Evolutionary conservation across 257 asterid genomes (phyloP), one percentile per base, ranked within the genome.

Genomic region (Thymus quinquecostatus): DNA sequence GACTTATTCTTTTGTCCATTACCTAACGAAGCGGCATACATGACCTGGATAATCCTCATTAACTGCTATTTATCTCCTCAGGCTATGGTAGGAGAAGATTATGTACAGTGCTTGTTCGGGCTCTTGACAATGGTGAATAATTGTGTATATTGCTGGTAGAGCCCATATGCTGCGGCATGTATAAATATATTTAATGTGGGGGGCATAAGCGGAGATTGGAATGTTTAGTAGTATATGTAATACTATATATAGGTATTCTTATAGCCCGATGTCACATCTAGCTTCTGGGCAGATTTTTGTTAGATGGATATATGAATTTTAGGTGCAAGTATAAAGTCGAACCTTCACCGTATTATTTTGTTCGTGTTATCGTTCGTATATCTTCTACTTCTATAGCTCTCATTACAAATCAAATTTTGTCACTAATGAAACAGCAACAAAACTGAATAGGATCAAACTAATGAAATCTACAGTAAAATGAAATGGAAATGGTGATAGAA

Each of bases 61-160:
- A 27, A 10, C 59, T 55, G 21, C 47, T 56, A 33, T 59, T 74
- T 11, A 8, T 36, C 62, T 34, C 55, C 47, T 12, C 14, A n/a
- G 68, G 66, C 55, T 8, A 74, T 73, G 51, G 13, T 58, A 59
- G 78, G 60, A 66, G 69, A 60, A 66, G 34, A 67, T 74, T 59
- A 57, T 74, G 61, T 74, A 74, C 66, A 73, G 66, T 57, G 60
- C 50, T 65, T 56, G 51, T 45, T 60, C 34, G 49, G 63, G 59
- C 65, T 64, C 50, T 14, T 40, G 55, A 34, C 33, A 6, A 27
- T 49, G 68, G 61, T 28, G 64, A 59, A 75, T 59, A 73, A 68
- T 40, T 75, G 58, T 75, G 61, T 60, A 49, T 67, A 67, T 50
- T 27, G 61, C n/a, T 64, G 66, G 59, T 55, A n/a, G 64, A 14